These are phyloP conservation scores for Russula sp. DNA, from an alignment of 768 basidiomycete genomes.

Conservation along the genomic window DNA sequence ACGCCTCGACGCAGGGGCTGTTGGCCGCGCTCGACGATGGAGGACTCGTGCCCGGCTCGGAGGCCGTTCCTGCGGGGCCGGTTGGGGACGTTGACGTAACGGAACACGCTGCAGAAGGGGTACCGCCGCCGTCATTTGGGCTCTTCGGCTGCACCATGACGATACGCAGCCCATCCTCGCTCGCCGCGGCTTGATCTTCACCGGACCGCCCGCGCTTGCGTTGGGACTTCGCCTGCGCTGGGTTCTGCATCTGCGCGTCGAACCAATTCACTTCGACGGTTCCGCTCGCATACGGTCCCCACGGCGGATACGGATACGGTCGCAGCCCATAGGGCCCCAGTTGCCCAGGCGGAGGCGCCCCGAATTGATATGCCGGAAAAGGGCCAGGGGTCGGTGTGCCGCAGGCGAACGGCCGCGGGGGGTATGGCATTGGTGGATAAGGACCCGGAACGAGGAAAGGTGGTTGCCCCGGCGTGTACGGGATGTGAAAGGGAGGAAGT, in stretches of 20 bases:
- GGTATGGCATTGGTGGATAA: conserved; percentile 28
- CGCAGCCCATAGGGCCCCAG: conserved; percentile 12
- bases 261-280: conserved; percentile 2
- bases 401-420: conserved; percentile 18
- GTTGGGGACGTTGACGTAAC: neutral
- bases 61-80: neutral
- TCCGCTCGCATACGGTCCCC: conserved; percentile 12
- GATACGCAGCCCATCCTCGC: conserved; percentile 12
- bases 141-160: conserved; percentile 16
- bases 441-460: conserved; percentile 24
- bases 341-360: conserved; percentile 14
- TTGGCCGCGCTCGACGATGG: neutral
- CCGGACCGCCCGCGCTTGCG: conserved; percentile 5
- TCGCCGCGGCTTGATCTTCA: neutral
- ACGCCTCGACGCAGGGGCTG: neutral
- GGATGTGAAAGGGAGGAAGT: conserved; percentile 33
- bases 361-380: conserved; percentile 12
- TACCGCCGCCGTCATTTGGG: neutral
- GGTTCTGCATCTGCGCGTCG: conserved; percentile 1
- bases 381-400: neutral
- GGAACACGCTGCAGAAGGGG: neutral
- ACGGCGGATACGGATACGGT: conserved; percentile 24
- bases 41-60: neutral
- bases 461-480: conserved; percentile 25
- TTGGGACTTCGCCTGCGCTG: neutral